phyloP scores from a whole-genome alignment of 306 rosid species.

The Prunus campanulata region DNA sequence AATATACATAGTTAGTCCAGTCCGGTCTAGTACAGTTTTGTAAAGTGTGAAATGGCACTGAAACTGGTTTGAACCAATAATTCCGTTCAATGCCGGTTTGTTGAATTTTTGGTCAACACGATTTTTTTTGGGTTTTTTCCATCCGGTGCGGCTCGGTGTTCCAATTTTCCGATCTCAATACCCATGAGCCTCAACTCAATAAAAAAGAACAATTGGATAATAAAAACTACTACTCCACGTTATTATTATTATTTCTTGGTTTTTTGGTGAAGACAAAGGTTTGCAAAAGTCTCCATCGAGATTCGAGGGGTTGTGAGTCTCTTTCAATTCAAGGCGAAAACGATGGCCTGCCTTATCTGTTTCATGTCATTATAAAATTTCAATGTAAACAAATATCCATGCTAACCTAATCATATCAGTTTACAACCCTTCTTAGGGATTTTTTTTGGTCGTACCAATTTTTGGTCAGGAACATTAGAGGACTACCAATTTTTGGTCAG shows the following conservation, averaged over 20 bases:
- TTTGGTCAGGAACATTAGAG: background rate
- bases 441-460: background rate
- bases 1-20: rapidly evolving
- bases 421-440: background rate
- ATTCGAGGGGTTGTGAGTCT: background rate
- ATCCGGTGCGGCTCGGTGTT: rapidly evolving
- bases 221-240: too few relatives aligned
- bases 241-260: too few relatives aligned
- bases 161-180: too few relatives aligned
- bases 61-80: too few relatives aligned
- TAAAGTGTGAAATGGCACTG: too few relatives aligned
- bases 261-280: background rate
- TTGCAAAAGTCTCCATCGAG: background rate
- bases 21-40: too few relatives aligned
- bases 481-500: background rate
- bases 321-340: background rate
- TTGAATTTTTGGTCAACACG: too few relatives aligned
- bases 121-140: too few relatives aligned
- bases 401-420: background rate
- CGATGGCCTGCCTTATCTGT: background rate
- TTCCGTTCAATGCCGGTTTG: rapidly evolving
- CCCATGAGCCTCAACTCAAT: too few relatives aligned
- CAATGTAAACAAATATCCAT: too few relatives aligned
- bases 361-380: background rate
- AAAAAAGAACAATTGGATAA: too few relatives aligned